These are phyloP conservation scores for Pseudocercospora eumusae DNA, from an alignment of 2,329 filamentous ascomycete species.

Conservation along the genomic window DNA sequence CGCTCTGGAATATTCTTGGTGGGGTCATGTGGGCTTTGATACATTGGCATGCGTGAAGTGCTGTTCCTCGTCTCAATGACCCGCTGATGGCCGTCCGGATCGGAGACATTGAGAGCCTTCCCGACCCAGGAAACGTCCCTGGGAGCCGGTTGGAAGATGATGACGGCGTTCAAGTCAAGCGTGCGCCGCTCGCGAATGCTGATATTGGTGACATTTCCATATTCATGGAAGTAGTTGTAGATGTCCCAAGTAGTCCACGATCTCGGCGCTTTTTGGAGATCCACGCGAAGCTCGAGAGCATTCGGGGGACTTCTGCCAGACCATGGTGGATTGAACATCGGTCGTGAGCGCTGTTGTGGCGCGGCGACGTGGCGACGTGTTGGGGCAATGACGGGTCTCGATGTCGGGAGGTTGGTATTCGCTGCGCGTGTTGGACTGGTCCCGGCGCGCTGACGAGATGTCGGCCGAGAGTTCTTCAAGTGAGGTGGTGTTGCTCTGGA, in stretches of 20 bases:
- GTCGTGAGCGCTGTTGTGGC: neutral
- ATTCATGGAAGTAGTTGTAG: conserved; percentile 24
- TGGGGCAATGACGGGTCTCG: neutral
- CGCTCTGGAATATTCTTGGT: conserved; percentile 21
- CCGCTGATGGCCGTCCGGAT: conserved; percentile 10
- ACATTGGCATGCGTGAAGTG: conserved; percentile 6
- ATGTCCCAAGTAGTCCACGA: conserved; percentile 30
- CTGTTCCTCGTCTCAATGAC: conserved; percentile 15
- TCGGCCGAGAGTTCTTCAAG: neutral
- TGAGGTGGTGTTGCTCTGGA: neutral
- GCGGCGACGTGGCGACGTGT: neutral
- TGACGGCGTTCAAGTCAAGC: conserved; percentile 13
- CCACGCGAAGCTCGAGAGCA: conserved; percentile 22
- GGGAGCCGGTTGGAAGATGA: conserved; percentile 33
- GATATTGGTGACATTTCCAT: conserved; percentile 27
- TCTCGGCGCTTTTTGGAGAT: conserved; percentile 23
- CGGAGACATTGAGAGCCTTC: conserved; percentile 10
- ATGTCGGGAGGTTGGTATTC: neutral
- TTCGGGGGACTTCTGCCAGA: neutral
- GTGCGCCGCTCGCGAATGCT: conserved; percentile 20
- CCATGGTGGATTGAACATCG: neutral
- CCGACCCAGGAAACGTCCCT: conserved; percentile 24
- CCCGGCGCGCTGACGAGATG: neutral
- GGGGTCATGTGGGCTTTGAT: conserved; percentile 14
- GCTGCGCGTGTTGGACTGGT: neutral